Evolutionary conservation across 2,329 filamentous ascomycete species (phyloP).

Genomic region (Hypoxylon sp.): DNA sequence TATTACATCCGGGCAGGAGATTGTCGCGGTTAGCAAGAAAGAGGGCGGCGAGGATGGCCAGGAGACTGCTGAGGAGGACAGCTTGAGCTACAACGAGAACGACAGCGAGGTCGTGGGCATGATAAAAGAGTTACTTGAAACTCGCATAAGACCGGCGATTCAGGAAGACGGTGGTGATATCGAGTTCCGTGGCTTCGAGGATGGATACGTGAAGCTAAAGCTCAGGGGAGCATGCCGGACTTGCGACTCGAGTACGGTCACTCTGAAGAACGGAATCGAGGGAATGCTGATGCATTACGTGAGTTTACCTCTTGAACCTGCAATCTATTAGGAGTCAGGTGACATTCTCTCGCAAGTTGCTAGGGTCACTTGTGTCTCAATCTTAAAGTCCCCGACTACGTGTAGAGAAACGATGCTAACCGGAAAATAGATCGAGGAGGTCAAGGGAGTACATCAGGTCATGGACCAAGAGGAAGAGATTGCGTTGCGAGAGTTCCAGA

Average conservation of each 20-base stretch:
- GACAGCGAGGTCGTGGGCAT: conserved; percentile 96
- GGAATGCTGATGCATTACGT: conserved; percentile 98
- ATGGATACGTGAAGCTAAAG: conserved; percentile 88
- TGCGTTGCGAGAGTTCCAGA: conserved; percentile 87
- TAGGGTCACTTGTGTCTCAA: neutral
- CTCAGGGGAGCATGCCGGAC: conserved; percentile 92
- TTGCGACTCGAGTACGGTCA: conserved; percentile 96
- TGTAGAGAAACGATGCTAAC: conserved; percentile 46
- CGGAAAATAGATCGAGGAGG: conserved; percentile 86
- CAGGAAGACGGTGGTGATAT: conserved; percentile 99
- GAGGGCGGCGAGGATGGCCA: conserved; percentile 59
- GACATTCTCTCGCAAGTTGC: too few relatives aligned
- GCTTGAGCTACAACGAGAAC: conserved; percentile 85
- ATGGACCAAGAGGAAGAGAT: conserved; percentile 93
- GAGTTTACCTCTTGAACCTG: conserved; percentile 56
- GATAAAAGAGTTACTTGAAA: conserved; percentile 98
- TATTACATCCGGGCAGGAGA: conserved; percentile 82
- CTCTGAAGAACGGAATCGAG: conserved; percentile 97
- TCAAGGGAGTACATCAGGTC: conserved; percentile 91
- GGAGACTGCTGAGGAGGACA: conserved; percentile 70
- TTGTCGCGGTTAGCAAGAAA: conserved; percentile 78
- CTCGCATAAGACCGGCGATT: conserved; percentile 92
- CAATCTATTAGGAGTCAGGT: neutral
- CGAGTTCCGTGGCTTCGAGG: conserved; percentile 89
- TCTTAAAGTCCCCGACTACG: neutral